These are phyloP conservation scores for Beauveria medogensis DNA, from an alignment of 2,329 filamentous ascomycete genomes.

Conservation along the genomic window DNA sequence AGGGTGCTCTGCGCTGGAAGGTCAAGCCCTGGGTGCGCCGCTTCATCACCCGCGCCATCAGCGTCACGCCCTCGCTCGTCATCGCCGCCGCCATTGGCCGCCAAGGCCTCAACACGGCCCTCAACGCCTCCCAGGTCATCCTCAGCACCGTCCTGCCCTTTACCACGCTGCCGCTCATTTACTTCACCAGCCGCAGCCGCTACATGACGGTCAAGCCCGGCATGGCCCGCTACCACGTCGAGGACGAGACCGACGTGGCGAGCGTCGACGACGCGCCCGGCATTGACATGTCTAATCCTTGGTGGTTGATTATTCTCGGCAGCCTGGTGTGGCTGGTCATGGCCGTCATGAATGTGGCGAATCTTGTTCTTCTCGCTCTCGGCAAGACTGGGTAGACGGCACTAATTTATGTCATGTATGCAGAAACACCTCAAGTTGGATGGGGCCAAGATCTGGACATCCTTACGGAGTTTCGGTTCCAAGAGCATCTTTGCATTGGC, in stretches of 20 bases:
- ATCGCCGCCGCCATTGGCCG: conserved; percentile 73
- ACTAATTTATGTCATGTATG: no score
- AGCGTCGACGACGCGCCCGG: neutral
- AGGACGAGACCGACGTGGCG: conserved; percentile 17
- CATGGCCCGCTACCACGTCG: conserved; percentile 25
- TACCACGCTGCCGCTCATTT: conserved; percentile 73
- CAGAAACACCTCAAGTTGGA: neutral
- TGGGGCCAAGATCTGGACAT: neutral
- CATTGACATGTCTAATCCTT: conserved; percentile 62
- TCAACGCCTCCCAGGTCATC: conserved; percentile 71
- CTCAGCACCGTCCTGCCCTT: conserved; percentile 75
- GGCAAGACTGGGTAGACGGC: conserved; percentile 12
- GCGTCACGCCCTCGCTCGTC: conserved; percentile 74
- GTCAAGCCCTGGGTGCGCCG: conserved; percentile 71
- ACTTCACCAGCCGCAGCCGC: conserved; percentile 70
- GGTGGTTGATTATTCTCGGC: conserved; percentile 49
- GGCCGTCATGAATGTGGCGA: conserved; percentile 69
- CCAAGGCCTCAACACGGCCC: conserved; percentile 58
- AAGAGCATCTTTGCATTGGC: no score
- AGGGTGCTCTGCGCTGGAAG: conserved; percentile 71
- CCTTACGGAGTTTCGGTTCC: no score
- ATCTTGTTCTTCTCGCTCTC: conserved; percentile 55
- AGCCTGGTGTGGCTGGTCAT: conserved; percentile 65
- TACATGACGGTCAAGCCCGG: conserved; percentile 66
- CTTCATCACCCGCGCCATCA: conserved; percentile 69